Evolutionary conservation across 2,329 filamentous ascomycete genomes (phyloP), one percentile per base, ranked within the genome.

Genomic region (Aureobasidium uvarum): DNA sequence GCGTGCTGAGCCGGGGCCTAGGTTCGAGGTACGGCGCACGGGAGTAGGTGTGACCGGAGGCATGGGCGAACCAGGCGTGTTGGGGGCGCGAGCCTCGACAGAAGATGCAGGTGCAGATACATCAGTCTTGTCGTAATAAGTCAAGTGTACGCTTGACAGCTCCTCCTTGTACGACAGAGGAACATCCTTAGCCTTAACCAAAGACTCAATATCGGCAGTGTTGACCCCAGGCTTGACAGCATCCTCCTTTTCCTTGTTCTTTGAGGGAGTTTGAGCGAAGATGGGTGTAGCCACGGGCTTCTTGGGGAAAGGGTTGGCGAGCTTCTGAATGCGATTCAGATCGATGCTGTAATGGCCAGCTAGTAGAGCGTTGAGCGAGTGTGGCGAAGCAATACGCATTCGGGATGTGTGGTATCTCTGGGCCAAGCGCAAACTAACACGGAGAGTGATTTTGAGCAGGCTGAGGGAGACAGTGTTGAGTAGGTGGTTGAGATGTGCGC

Each of bases 371-470:
- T 85, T 85, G 63, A 73, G 73, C 69, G 75, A 74, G 36, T 68
- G 67, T 20, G 60, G 28, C n/a, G 78, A 76, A 54, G 84, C 81
- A 60, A 89, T 82, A 31, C 92, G 87, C 77, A 93, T 92, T 67
- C 95, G 88, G 20, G 92, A 92, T 11, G 91, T 92, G 76, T 96
- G 90, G 71, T 97, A 99, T 71, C 95, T 87, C 78, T 97, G 91
- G 14, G 95, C 94, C 67, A 99, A 83, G 74, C 94, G 90, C 46
- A 94, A 87, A 36, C 89, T 88, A 67, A 99, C 86, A 68, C 90
- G 87, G 48, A 99, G 84, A 10, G 92, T 89, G 36, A 85, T 85
- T 73, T 90, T 87, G 63, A 99, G 83, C 56, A 99, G 83, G 33
- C 87, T 85, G 66, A 94, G 83, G 28, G 90, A 93, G 2, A 91